phyloP scores from a whole-genome alignment of 305 asterid genomes.

The Rubia tinctorum region DNA sequence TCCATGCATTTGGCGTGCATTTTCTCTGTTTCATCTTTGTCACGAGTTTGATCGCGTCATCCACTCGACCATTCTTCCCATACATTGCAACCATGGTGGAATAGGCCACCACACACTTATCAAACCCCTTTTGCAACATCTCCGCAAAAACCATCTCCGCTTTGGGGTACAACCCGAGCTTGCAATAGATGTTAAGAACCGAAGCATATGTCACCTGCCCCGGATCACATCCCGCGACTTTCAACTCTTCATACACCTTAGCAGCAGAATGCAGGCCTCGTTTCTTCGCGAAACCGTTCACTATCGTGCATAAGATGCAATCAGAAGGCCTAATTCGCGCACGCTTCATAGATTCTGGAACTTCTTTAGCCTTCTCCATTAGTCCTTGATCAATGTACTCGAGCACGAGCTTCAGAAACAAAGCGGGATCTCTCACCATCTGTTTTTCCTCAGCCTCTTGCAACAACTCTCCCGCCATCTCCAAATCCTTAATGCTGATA shows the following conservation, averaged over 20 bases:
- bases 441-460: conserved; percentile 70
- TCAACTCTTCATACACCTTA: conserved; percentile 55
- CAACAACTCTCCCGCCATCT: conserved; percentile 63
- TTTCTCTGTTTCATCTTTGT: conserved; percentile 87
- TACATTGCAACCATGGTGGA: conserved; percentile 79
- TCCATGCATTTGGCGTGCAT: conserved; percentile 84
- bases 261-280: conserved; percentile 47
- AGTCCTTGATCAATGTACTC: conserved; percentile 57
- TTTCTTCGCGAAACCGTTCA: conserved; percentile 68
- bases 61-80: conserved; percentile 53
- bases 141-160: conserved; percentile 63
- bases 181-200: conserved; percentile 45
- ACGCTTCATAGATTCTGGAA: conserved; percentile 54
- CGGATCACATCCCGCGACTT: conserved; percentile 50
- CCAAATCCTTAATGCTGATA: conserved; percentile 43
- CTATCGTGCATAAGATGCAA: conserved; percentile 80
- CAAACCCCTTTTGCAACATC: conserved; percentile 65
- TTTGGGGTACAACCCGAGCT: conserved; percentile 49
- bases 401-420: conserved; percentile 70
- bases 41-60: conserved; percentile 67
- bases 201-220: conserved; percentile 96
- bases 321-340: conserved; percentile 61
- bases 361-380: conserved; percentile 58
- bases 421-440: conserved; percentile 72
- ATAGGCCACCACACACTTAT: conserved; percentile 80